Evolutionary conservation across 768 basidiomycete genomes (phyloP).

Genomic region (Termitomyces sp.): DNA sequence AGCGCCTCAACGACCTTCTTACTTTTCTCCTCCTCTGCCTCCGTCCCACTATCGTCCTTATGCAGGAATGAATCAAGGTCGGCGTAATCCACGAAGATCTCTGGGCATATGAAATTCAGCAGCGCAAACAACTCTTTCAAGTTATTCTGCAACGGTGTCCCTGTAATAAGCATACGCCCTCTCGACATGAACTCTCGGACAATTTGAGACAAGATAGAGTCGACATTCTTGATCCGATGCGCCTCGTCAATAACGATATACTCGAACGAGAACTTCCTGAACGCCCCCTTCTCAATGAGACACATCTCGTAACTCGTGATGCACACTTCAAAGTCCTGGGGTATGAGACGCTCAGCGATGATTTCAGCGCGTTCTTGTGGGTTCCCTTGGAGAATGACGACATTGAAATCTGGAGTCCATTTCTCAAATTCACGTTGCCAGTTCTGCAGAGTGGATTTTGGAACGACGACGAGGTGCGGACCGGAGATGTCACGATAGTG

Average conservation of each 20-base stretch:
- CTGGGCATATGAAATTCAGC: slow-evolving; percentile 94
- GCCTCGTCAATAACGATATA: slow-evolving; percentile 99
- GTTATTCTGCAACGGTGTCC: slow-evolving; percentile 95
- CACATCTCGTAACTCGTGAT: slow-evolving; percentile 98
- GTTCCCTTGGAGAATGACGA: slow-evolving; percentile 75
- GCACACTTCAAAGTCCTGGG: slow-evolving; percentile 88
- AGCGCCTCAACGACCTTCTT: slow-evolving; percentile 94
- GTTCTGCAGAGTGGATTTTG: slow-evolving; percentile 97
- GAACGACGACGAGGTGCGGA: slow-evolving; percentile 93
- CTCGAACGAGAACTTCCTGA: slow-evolving; percentile 95
- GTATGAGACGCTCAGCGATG: slow-evolving; percentile 71
- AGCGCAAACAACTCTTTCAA: slow-evolving; percentile 91
- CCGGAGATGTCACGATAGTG: slow-evolving; percentile 71
- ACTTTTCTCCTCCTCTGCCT: slow-evolving; percentile 76
- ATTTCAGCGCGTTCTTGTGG: slow-evolving; percentile 87
- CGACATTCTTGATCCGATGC: slow-evolving; percentile 98
- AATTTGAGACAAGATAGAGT: slow-evolving; percentile 92
- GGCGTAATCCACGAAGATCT: slow-evolving; percentile 86
- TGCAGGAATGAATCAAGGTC: slow-evolving; percentile 94
- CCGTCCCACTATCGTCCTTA: slow-evolving; percentile 67
- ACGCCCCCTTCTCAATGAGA: slow-evolving; percentile 85
- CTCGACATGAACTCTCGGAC: slow-evolving; percentile 86
- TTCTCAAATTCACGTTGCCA: slow-evolving; percentile 90
- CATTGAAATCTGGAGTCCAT: slow-evolving; percentile 88
- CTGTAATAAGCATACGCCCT: slow-evolving; percentile 90